Evolutionary conservation across 257 asterid species (phyloP), one percentile per base, ranked within the genome.

Genomic region (Nicotiana tabacum): DNA sequence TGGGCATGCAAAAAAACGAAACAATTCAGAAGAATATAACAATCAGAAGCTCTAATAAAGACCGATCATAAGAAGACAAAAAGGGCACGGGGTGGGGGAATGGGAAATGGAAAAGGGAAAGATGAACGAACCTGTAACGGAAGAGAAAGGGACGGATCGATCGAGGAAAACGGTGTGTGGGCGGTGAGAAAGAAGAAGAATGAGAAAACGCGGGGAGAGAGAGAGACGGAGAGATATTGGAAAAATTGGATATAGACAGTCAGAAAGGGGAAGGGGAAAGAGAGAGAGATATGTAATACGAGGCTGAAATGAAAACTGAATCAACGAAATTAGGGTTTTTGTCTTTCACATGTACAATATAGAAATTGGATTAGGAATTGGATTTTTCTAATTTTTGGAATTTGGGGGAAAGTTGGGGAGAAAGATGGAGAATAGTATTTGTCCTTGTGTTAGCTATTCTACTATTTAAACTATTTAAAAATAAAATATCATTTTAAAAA

Each of bases 271-370:
- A 57, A 60, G 27, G 85, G 86, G 11, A 8, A 11, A 43, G 48
- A 43, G 46, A 37, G 9, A 43, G 83, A 79, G 87, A 83, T 81
- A 80, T 83, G 87, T 15, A 85, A 88, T 85, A 77, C 91, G 82
- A 85, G 90, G 91, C 90, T 88, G 88, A 83, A 85, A 86, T 83
- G 78, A 85, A 88, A 86, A 84, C 87, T 78, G 87, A 86, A 83
- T 83, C 77, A 85, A 85, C 88, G 87, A 85, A 85, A 88, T 86
- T 88, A 88, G 90, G 89, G 89, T 85, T 88, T 43, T 43, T 43
- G 0, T 43, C 48, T 43, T 43, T 1, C 48, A 43, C 48, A 1
- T 43, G 10, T 43, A 7, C 48, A 8, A 43, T 43, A 8, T 43
- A 43, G 9, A 43, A 43, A 43, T 43, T 7, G 48, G 48, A 43